Evolutionary conservation across 345 rosid species (phyloP).

Genomic region (Salix koriyanagi): DNA sequence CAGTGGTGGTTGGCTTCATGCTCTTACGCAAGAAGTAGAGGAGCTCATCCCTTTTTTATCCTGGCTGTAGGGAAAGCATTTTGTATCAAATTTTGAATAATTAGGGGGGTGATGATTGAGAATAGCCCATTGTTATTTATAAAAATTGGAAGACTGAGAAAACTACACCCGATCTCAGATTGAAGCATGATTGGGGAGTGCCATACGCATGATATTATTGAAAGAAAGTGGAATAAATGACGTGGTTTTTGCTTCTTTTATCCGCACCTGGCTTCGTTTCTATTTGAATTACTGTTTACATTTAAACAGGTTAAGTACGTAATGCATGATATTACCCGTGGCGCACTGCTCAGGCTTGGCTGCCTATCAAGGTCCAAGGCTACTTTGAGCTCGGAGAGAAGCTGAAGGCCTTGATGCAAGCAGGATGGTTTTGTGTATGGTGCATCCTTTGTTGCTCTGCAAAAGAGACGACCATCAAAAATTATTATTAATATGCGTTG

Average conservation of each 20-base stretch:
- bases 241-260: not conserved
- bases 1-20: conserved; percentile 56
- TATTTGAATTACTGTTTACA: too few relatives aligned
- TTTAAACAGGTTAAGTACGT: not conserved
- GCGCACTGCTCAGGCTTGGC: not conserved
- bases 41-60: not conserved
- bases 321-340: not conserved
- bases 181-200: not conserved
- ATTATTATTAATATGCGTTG: too few relatives aligned
- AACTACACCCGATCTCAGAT: not conserved
- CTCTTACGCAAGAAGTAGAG: conserved; percentile 57
- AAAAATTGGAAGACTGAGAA: not conserved
- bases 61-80: not conserved
- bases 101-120: conserved; percentile 1
- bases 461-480: too few relatives aligned
- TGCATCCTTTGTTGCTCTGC: too few relatives aligned
- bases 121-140: not conserved
- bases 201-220: not conserved
- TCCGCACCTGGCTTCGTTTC: too few relatives aligned
- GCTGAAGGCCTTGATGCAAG: too few relatives aligned
- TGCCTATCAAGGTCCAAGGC: not conserved
- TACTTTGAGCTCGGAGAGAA: too few relatives aligned
- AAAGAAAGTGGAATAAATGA: not conserved
- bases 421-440: too few relatives aligned
- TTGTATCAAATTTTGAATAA: conserved; percentile 17